A percentile compares a stretch with the other conserved stretches of the same genome.
phyloP scores from a whole-genome alignment of 83 land plant genomes.

The Thuja plicata region DNA sequence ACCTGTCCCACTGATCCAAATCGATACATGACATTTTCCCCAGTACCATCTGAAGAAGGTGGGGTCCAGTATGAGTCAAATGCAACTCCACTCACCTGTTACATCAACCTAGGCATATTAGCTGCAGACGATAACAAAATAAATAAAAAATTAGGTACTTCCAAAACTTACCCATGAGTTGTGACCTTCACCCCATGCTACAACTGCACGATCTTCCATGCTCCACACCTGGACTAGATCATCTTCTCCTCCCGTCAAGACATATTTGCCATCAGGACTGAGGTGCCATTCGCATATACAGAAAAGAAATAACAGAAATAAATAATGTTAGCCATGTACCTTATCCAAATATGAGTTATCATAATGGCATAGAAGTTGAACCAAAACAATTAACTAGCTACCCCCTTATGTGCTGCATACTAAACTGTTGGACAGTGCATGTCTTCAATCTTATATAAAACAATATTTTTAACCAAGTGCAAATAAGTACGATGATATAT shows the following conservation, averaged over 20 bases:
- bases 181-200: slow-evolving; percentile 99
- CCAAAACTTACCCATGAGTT: slow-evolving; percentile 79
- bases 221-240: slow-evolving; percentile 99
- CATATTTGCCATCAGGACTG: slow-evolving; percentile 87
- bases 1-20: slow-evolving; percentile 99
- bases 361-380: neutral
- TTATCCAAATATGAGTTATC: neutral
- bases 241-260: slow-evolving; percentile 98
- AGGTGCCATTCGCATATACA: slow-evolving; percentile 9
- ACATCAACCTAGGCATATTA: neutral
- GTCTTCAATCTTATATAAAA: neutral
- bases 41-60: slow-evolving; percentile 74
- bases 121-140: neutral
- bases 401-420: neutral
- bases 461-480: neutral
- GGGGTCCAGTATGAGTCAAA: slow-evolving; percentile 92
- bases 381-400: neutral
- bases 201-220: slow-evolving; percentile 92
- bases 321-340: neutral
- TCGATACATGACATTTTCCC: slow-evolving; percentile 73
- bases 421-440: neutral
- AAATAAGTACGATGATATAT: neutral
- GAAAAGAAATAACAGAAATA: neutral
- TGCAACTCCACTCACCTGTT: slow-evolving; percentile 96
- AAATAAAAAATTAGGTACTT: neutral